Evolutionary conservation across 2,329 filamentous ascomycete species (phyloP), one percentile per base, ranked within the genome.

Genomic region (Sporothrix humicola): DNA sequence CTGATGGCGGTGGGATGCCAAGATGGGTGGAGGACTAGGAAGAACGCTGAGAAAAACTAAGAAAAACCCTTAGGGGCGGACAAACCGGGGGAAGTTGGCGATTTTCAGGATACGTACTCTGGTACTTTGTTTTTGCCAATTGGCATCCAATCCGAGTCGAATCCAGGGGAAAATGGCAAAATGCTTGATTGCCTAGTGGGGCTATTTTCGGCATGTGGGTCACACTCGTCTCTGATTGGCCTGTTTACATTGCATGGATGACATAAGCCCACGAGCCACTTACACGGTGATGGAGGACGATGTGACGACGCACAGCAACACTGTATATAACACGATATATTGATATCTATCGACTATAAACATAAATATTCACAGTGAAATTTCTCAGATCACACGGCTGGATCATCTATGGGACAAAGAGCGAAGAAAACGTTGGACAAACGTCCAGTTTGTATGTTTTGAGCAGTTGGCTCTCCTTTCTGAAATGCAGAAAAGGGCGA

Each of bases 141-240:
- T 68, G 26, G 65, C 65, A 44, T 31, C 46, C 20, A 23, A 37
- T 37, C 31, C 31, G 31, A 37, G 31, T 37, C 7, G 20, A 17
- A n/a, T 26, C 44, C 23, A 50, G 63, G 63, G 63, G 63, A 66
- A 66, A 26, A 15, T 13, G 20, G 63, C 46, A 66, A 66, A 66
- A 66, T 66, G 37, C 44, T 20, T 44, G 44, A 44, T 66, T 66
- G 46, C 48, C 6, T 12, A 66, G 65, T 37, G 63, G 63, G 23
- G 15, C 20, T 2, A 23, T 5, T 10, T 3, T 50, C 12, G 63
- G 63, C 63, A 68, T 68, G 46, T 37, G 23, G 65, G 46, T 37
- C 65, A 20, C 48, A 52, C 8, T 20, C 17, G n/a, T 8, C 31
- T 52, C 3, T 17, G 46, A 68, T 68, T 68, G 63, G 63, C 44